Evolutionary conservation across 139 green algal species (phyloP).

Genomic region (Chlamydomonas sp.): DNA sequence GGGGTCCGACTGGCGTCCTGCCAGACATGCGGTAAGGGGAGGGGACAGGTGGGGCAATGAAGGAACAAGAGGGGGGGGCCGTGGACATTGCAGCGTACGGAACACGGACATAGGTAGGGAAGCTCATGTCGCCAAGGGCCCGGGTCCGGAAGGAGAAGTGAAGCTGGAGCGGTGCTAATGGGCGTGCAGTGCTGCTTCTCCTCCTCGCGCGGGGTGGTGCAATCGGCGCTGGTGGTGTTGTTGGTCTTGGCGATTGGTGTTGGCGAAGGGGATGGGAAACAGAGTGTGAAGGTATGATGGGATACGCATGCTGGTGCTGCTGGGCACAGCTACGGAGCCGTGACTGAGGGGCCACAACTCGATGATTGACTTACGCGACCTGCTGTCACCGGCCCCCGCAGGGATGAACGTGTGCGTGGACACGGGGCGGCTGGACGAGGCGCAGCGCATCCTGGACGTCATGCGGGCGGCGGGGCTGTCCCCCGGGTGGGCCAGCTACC

Average conservation of each 20-base stretch:
- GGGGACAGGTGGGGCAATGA: too few species aligned
- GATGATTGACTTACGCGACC: not conserved
- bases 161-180: too few species aligned
- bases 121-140: too few species aligned
- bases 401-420: constrained; percentile 75
- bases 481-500: constrained; percentile 62
- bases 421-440: constrained; percentile 56
- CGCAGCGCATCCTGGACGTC: constrained; percentile 56
- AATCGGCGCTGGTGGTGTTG: not conserved
- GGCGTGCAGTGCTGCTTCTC: too few species aligned
- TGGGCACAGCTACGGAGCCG: too few species aligned
- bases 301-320: not conserved
- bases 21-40: too few species aligned
- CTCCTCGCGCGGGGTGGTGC: not conserved
- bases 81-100: too few species aligned
- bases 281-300: not conserved
- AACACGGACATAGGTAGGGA: too few species aligned
- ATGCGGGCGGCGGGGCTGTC: constrained; percentile 33
- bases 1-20: too few species aligned
- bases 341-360: not conserved
- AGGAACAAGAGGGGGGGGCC: too few species aligned
- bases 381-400: constrained; percentile 3
- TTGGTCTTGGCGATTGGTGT: not conserved
- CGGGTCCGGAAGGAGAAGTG: too few species aligned
- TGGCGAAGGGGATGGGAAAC: not conserved